Percentiles rank a stretch among this genome's conserved stretches.
These are phyloP conservation scores for Dissophora globulifera DNA, from an alignment of 192 early-diverging fungal genomes.

Conservation along the genomic window DNA sequence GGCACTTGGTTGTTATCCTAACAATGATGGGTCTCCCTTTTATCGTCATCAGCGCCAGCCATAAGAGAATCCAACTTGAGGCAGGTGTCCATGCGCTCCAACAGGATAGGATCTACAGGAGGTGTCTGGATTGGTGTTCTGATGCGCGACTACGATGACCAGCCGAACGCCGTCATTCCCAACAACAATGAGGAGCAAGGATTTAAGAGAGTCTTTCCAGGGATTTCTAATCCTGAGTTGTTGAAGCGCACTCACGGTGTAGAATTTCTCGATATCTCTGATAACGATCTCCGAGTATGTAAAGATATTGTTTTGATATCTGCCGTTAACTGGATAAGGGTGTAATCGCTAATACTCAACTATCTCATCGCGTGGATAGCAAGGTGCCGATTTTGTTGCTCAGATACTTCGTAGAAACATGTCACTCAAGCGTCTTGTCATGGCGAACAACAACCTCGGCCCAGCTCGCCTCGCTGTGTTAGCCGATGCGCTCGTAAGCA, in stretches of 20 bases:
- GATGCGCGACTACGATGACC: conserved; percentile 65
- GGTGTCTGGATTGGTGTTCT: conserved; percentile 65
- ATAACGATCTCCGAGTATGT: conserved; percentile 59
- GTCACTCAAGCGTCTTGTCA: conserved; percentile 53
- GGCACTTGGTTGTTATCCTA: too few relatives aligned
- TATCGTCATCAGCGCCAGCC: conserved; percentile 55
- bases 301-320: neutral
- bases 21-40: too few relatives aligned
- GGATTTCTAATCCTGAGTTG: conserved; percentile 35
- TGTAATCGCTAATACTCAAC: neutral
- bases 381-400: conserved; percentile 65
- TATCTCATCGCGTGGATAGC: conserved; percentile 11
- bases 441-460: conserved; percentile 64
- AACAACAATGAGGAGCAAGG: conserved; percentile 52
- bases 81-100: conserved; percentile 57
- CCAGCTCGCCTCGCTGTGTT: conserved; percentile 54
- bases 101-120: conserved; percentile 58
- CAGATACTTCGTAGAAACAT: conserved; percentile 64
- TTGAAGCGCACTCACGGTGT: conserved; percentile 52
- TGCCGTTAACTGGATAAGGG: neutral
- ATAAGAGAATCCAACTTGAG: conserved; percentile 56
- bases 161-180: conserved; percentile 35
- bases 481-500: conserved; percentile 63
- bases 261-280: conserved; percentile 48
- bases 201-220: conserved; percentile 45